Conservation (phyloP, 805 yeast genomes). For the Candida jianshihensis region DNA sequence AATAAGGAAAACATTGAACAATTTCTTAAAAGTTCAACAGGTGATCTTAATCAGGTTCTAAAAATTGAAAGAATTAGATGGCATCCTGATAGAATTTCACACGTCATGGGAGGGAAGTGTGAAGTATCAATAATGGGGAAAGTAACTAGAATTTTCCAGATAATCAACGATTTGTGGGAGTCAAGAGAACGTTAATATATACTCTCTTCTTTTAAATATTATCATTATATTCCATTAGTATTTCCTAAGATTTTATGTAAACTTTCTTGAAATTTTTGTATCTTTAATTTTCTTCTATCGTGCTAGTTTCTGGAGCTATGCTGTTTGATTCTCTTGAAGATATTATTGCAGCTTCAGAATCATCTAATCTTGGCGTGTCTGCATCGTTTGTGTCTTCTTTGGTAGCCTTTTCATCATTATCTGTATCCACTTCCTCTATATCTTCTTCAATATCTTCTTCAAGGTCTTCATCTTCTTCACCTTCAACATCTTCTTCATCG, state of each 20-base stretch:
- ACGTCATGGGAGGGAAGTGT: slow-evolving; percentile 16
- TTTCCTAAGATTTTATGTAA: background rate
- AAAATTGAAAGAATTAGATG: slow-evolving; percentile 52
- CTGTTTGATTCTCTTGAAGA: background rate
- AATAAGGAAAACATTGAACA: slow-evolving; percentile 4
- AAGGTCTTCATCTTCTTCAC: slow-evolving; percentile 36
- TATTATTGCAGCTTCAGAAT: background rate
- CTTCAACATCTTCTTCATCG: slow-evolving; percentile 30
- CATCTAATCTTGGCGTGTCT: slow-evolving; percentile 16
- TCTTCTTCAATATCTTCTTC: slow-evolving; percentile 8
- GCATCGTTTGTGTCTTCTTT: slow-evolving; percentile 9
- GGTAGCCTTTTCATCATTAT: slow-evolving; percentile 5
- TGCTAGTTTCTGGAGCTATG: background rate
- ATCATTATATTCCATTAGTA: background rate
- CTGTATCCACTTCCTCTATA: slow-evolving; percentile 18
- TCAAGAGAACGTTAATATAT: background rate
- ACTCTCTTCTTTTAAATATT: background rate
- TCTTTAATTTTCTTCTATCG: background rate
- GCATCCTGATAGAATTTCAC: slow-evolving; percentile 65
- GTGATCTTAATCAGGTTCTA: slow-evolving; percentile 14
- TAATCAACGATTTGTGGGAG: slow-evolving; percentile 34
- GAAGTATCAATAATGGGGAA: slow-evolving; percentile 13
- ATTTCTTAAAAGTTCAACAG: slow-evolving; percentile 10
- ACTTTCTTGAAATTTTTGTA: background rate
- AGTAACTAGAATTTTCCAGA: slow-evolving; percentile 37